Evolutionary conservation across 805 yeast species (phyloP), one percentile per base, ranked within the genome.

Genomic region (Candida xyloterini): DNA sequence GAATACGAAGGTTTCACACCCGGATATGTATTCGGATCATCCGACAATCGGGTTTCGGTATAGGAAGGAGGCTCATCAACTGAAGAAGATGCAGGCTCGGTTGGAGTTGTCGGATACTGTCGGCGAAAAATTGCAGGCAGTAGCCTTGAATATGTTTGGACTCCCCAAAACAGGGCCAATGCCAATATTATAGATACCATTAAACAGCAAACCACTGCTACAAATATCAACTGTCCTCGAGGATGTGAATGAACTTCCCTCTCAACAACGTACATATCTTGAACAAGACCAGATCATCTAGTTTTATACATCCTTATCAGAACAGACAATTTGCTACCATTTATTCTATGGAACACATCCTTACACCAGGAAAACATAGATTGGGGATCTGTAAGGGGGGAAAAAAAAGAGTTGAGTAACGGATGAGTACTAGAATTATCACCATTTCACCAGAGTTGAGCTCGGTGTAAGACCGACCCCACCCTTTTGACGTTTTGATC

Each of bases 1-100:
- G 52, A 48, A 21, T 48, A 48, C 14, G 52, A 48, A 7, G 40
- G 36, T 37, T 43, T 45, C 9, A 33, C 26, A 11, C 44, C 40
- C 7, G 36, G 29, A 24, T 33, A 37, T 3, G 38, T 10, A 23
- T 29, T 10, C 10, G 38, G 42, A 16, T 25, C 34, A 22, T 46
- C 50, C 4, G 43, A 27, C 9, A 41, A 34, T 22, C 40, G 27
- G 22, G 44, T 42, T n/a, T 44, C 48, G 4, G 23, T 26, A 39
- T 49, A 49, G 13, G 43, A 29, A 10, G 53, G 53, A 3, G 53
- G 53, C 5, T 20, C 24, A 18, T 14, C 3, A 14, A 18, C 20
- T 18, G 20, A 4, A 6, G 20, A 6, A 6, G 4, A 5, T 18
- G n/a, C n/a, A n/a, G 20, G 20, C 20, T 5, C 20, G 6, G 6